These are phyloP conservation scores for Crithidia thermophila DNA, from an alignment of 208 protist genomes.

Conservation along the genomic window DNA sequence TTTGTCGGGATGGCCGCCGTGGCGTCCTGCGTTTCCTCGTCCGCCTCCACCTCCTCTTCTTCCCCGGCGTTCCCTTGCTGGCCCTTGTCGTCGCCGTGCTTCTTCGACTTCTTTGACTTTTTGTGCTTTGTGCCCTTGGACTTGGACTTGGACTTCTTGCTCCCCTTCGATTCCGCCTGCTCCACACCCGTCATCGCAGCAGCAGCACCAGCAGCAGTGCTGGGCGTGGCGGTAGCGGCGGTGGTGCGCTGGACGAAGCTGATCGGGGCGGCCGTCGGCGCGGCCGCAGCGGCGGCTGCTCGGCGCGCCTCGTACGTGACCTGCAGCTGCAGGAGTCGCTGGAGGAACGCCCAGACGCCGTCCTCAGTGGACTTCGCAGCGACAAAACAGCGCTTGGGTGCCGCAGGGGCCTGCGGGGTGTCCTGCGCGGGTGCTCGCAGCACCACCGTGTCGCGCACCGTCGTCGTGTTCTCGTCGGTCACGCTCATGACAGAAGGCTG, in stretches of 20 bases:
- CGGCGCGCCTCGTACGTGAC: constrained; percentile 28
- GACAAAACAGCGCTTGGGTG: constrained; percentile 56
- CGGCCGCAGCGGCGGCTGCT: background rate
- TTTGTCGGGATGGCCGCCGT: constrained; percentile 29
- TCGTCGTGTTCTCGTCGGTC: background rate
- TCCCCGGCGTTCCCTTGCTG: background rate
- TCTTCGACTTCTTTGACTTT: constrained; percentile 6
- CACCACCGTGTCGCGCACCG: constrained; percentile 46
- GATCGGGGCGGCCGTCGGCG: background rate
- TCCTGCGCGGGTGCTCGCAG: constrained; percentile 45
- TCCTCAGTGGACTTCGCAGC: constrained; percentile 39
- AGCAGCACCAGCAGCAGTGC: constrained; percentile 1
- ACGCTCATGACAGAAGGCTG: constrained; percentile 10
- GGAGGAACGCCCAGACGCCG: constrained; percentile 47
- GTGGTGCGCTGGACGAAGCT: background rate
- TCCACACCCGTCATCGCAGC: background rate
- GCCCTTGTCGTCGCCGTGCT: no score
- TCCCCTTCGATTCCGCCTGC: background rate
- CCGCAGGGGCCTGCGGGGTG: constrained; percentile 28
- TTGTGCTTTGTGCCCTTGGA: background rate
- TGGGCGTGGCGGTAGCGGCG: background rate
- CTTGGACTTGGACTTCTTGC: constrained; percentile 1
- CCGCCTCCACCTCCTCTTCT: constrained; percentile 2
- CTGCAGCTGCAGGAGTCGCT: constrained; percentile 52
- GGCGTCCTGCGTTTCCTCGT: background rate